Base-by-base conservation (phyloP, 1,284 basidiomycete genomes). In the Ceratobasidium sp. region DNA sequence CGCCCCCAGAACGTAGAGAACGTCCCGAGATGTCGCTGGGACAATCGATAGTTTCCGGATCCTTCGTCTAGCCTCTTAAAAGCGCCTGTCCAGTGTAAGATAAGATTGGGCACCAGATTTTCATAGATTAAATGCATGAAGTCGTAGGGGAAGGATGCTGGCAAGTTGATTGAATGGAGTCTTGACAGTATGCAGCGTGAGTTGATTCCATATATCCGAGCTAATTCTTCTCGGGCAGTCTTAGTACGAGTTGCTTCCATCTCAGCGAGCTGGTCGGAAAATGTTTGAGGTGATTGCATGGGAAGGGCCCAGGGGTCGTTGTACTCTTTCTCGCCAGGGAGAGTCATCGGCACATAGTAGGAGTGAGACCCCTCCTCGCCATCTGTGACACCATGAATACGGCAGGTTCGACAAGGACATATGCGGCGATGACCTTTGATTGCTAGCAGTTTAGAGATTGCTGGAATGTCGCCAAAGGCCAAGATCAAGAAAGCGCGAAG, bases 1-100 rank as follows among this genome's bases (percentile, higher is more conserved):
- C 82, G 1, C 81, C 81, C 0, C 83, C 82, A 7, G 82, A 78
- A 2, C 81, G 78, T 16, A 79, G 32, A 2, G 83, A 84, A 55
- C 84, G 83, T 0, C 83, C 82, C 8, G 61, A 32, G 26, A 75
- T 54, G 43, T 46, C 41, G 14, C 28, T 44, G 2, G 75, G 23
- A 11, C 11, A 77, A 50, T 3, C 58, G 43, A 38, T 77, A 78
- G 35, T 77, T 72, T 13, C 61, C 41, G 8, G 23, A 9, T 0
- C 78, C 77, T 0, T 21, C 21, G 23, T 79, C 77, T 1, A 81
- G 67, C 0, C 74, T 76, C 44, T 82, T 82, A 77, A 78, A 82
- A 57, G 75, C 61, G 0, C 82, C 79, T 7, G 76, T 81, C 81
- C 80, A 82, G 0, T 79, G 74, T 6, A 75, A 32, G 0, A 81